Percentiles rank a stretch among this genome's conserved stretches.
Conservation (phyloP, 2,329 filamentous ascomycete species). For the Sclerotinia nivalis region DNA sequence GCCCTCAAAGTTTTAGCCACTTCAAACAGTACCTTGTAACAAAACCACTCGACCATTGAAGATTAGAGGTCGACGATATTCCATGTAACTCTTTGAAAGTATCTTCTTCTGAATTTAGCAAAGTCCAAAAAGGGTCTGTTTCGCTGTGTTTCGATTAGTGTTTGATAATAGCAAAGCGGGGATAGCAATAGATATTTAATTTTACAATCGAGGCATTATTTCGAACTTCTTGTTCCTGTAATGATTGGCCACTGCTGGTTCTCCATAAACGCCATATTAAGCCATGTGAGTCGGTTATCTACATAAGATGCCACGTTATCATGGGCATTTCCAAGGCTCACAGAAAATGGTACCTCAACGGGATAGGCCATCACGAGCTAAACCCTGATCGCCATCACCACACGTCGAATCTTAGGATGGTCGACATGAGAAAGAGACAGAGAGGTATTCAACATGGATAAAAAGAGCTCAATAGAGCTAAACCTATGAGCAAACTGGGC, state of each 20-base stretch:
- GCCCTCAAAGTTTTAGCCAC: slow-evolving; percentile 8
- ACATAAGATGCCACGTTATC: neutral
- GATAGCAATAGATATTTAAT: neutral
- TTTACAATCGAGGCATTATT: neutral
- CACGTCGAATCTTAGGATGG: neutral
- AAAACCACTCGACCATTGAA: slow-evolving; percentile 8
- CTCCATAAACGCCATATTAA: neutral
- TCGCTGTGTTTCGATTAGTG: neutral
- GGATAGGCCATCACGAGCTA: neutral
- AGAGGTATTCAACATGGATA: slow-evolving; percentile 27
- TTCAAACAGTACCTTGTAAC: neutral
- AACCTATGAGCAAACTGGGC: slow-evolving; percentile 33
- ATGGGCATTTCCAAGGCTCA: neutral
- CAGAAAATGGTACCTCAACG: neutral
- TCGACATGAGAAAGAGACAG: neutral
- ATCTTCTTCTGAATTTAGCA: neutral
- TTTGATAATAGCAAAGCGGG: neutral
- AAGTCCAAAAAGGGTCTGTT: neutral
- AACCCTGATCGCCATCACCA: neutral
- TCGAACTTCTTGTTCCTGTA: neutral
- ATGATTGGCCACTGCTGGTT: too few species aligned
- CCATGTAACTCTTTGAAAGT: slow-evolving; percentile 14
- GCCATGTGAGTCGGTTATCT: neutral
- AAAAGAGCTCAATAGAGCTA: slow-evolving; percentile 24
- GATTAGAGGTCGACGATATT: slow-evolving; percentile 16